Percentiles rank a stretch among this genome's conserved stretches.
Conservation (phyloP, 345 rosid genomes). For the Draba incana region DNA sequence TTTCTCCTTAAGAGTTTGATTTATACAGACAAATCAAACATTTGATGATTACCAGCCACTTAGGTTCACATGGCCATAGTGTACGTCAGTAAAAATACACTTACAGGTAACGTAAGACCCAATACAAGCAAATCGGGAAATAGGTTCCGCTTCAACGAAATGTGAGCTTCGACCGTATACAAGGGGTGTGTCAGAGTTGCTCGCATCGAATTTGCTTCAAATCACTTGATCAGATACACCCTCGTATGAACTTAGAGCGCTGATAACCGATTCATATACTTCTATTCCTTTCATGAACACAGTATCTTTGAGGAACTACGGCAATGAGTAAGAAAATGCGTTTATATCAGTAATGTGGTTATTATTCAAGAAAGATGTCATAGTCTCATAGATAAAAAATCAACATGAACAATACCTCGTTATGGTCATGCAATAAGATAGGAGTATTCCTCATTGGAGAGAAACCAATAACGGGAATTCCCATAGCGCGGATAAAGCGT, state of each 20-base stretch:
- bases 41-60: constrained; percentile 21
- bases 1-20: constrained; percentile 2
- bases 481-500: constrained; percentile 59
- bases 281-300: constrained; percentile 77
- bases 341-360: constrained; percentile 9
- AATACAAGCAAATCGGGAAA: neutral
- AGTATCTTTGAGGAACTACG: constrained; percentile 70
- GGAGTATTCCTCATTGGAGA: constrained; percentile 90
- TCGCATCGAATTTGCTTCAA: constrained; percentile 22
- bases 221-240: constrained; percentile 46
- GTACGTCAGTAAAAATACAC: neutral
- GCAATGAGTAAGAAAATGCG: constrained; percentile 2
- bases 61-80: neutral
- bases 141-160: constrained; percentile 6
- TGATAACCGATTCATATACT: constrained; percentile 76
- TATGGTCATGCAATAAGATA: constrained; percentile 81
- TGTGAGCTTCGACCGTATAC: constrained; percentile 24
- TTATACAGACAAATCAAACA: constrained; percentile 14
- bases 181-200: neutral
- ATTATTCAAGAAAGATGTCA: neutral
- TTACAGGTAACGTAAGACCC: neutral
- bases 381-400: neutral
- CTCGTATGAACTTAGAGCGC: constrained; percentile 63
- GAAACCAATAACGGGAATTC: constrained; percentile 83
- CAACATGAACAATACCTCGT: constrained; percentile 60